These are phyloP conservation scores for Naganishia onofrii DNA, from an alignment of 768 basidiomycete species.

Conservation along the genomic window DNA sequence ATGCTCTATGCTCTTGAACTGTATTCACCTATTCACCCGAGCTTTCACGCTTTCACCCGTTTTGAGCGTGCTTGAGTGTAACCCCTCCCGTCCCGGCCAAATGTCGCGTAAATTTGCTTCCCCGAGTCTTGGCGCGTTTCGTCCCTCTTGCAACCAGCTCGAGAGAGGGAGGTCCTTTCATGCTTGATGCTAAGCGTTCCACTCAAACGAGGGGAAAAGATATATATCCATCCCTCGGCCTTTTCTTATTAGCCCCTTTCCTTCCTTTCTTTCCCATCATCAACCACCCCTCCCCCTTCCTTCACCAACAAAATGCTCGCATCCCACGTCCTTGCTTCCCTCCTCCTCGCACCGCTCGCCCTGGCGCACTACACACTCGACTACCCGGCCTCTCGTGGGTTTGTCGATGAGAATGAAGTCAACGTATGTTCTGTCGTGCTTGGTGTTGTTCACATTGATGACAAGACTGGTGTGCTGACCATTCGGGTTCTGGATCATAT, in stretches of 20 bases:
- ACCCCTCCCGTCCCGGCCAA: no score
- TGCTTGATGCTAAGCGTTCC: no score
- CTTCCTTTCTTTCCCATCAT: background rate
- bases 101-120: no score
- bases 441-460: no score
- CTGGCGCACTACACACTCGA: constrained; percentile 77
- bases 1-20: no score
- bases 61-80: no score
- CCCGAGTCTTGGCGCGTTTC: no score
- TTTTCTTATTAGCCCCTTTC: background rate
- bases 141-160: no score
- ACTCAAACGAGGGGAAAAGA: background rate
- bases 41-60: no score
- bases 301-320: constrained; percentile 26
- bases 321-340: constrained; percentile 49
- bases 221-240: constrained; percentile 5
- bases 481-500: constrained; percentile 54
- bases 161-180: no score
- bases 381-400: constrained; percentile 74
- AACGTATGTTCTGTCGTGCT: constrained; percentile 39
- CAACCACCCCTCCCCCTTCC: background rate
- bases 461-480: no score
- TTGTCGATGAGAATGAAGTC: constrained; percentile 56
- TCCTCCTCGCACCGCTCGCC: constrained; percentile 54
- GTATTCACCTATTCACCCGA: no score